Conservation (phyloP, 352 stramenopile species). For the Thalassiosira hispida region DNA sequence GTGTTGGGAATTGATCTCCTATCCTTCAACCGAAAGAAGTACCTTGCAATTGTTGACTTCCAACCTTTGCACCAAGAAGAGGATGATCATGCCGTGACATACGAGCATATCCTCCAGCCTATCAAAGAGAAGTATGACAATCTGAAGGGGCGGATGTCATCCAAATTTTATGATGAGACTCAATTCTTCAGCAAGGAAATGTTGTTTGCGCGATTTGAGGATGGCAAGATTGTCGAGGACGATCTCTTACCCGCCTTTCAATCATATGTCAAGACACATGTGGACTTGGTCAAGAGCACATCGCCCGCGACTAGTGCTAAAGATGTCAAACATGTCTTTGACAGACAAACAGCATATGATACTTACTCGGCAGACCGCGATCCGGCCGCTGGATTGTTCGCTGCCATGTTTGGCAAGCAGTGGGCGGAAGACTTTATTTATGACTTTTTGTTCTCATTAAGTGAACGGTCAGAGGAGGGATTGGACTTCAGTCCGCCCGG, state of each 20-base stretch:
- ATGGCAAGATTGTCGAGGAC: slow-evolving; percentile 63
- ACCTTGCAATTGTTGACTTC: slow-evolving; percentile 83
- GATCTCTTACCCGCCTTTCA: slow-evolving; percentile 81
- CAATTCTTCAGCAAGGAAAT: slow-evolving; percentile 84
- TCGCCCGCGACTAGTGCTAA: not conserved
- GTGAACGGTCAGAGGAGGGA: slow-evolving; percentile 44
- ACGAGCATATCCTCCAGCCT: slow-evolving; percentile 67
- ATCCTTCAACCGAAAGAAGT: slow-evolving; percentile 83
- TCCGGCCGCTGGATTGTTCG: slow-evolving; percentile 80
- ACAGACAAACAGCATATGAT: slow-evolving; percentile 77
- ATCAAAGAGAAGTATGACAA: slow-evolving; percentile 80
- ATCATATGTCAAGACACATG: slow-evolving; percentile 71
- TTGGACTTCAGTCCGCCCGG: slow-evolving; percentile 46
- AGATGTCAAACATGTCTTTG: slow-evolving; percentile 55
- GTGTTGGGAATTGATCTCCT: slow-evolving; percentile 82
- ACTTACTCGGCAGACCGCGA: slow-evolving; percentile 81
- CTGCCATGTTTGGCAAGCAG: slow-evolving; percentile 79
- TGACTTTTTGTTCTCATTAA: slow-evolving; percentile 82
- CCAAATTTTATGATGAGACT: slow-evolving; percentile 85
- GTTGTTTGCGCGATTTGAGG: slow-evolving; percentile 83
- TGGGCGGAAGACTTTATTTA: slow-evolving; percentile 84
- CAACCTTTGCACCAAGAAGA: slow-evolving; percentile 76
- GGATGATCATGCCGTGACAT: slow-evolving; percentile 58
- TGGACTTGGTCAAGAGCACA: slow-evolving; percentile 48
- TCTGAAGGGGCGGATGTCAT: slow-evolving; percentile 79